phyloP scores from a whole-genome alignment of 2,329 filamentous ascomycete species.

The Arthrocladium fulminans region DNA sequence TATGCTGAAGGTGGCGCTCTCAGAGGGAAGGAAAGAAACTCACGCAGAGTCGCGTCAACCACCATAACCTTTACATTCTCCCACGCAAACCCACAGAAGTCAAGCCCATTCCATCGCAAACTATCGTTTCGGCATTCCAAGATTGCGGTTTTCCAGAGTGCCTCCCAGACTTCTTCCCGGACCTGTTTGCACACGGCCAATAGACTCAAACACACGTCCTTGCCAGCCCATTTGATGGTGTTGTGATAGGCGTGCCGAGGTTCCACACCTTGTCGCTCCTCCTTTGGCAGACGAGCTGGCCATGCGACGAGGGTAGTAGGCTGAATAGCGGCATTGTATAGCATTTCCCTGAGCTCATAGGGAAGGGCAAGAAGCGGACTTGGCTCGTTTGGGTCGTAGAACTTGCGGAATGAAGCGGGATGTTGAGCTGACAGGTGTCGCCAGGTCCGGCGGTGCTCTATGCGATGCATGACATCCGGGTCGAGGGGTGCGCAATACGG shows the following conservation, averaged over 20 bases:
- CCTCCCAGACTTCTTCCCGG: not conserved
- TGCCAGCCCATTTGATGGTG: not conserved
- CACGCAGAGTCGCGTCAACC: no score
- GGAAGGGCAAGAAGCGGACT: not conserved
- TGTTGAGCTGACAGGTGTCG: no score
- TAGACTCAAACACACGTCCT: not conserved
- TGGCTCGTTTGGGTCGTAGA: no score
- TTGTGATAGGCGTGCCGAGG: not conserved
- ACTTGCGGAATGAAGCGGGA: no score
- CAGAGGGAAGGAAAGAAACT: no score
- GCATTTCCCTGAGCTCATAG: not conserved
- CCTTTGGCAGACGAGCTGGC: not conserved
- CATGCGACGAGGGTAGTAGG: not conserved
- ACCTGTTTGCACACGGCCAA: not conserved
- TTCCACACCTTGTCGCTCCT: not conserved
- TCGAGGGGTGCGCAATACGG: no score
- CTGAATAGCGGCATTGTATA: not conserved
- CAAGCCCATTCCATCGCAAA: not conserved
- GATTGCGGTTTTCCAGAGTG: not conserved
- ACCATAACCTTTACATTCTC: not conserved
- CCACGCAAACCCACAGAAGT: not conserved
- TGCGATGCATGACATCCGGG: no score
- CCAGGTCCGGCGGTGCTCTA: no score
- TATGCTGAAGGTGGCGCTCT: no score
- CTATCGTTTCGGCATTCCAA: not conserved